phyloP scores from a whole-genome alignment of 345 rosid species.

The Salix viminalis region DNA sequence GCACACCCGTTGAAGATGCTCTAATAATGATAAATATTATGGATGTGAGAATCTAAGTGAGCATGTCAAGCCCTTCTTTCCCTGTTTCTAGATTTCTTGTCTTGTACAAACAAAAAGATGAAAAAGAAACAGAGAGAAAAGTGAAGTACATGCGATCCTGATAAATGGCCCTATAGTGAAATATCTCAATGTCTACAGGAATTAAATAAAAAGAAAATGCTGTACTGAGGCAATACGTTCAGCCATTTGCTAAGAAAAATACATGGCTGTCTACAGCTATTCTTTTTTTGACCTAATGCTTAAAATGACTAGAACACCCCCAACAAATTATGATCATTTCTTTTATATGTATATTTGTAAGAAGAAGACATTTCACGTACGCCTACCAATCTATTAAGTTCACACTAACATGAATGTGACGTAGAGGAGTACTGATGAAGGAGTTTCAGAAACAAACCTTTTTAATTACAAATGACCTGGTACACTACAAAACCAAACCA shows the following conservation, averaged over 20 bases:
- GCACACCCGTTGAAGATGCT: too few species aligned
- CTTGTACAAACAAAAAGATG: neutral
- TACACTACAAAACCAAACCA: constrained; percentile 37
- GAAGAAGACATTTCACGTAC: neutral
- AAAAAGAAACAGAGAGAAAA: neutral
- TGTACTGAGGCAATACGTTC: neutral
- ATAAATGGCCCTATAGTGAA: neutral
- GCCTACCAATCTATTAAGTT: constrained; percentile 7
- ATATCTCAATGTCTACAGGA: neutral
- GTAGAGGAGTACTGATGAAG: constrained; percentile 22
- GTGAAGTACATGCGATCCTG: neutral
- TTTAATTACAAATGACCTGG: constrained; percentile 43
- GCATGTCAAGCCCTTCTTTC: neutral
- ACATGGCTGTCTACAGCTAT: neutral
- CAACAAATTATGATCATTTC: constrained; percentile 6
- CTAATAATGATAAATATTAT: too few species aligned
- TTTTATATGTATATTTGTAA: constrained; percentile 3
- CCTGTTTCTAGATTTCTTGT: neutral
- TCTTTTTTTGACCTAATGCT: neutral
- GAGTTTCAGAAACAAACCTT: constrained; percentile 24
- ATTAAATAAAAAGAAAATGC: neutral
- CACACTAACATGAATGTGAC: constrained; percentile 19
- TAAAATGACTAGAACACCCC: constrained; percentile 9
- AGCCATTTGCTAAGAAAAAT: neutral
- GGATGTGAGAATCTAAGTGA: neutral